Conservation (phyloP, 2,329 filamentous ascomycete species). For the Aspergillus arachidicola region DNA sequence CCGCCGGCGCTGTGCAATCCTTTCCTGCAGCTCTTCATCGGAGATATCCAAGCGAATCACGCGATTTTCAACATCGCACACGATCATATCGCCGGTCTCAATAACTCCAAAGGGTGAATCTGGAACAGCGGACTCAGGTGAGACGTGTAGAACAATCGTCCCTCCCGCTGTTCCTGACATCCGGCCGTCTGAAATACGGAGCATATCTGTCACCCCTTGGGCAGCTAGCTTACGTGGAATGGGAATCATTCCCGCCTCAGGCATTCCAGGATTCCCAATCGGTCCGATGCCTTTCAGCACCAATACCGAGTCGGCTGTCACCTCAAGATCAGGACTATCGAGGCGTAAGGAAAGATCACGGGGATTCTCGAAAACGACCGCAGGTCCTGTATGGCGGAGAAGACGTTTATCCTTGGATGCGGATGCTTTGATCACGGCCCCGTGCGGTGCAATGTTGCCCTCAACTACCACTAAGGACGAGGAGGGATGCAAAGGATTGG, state of each 20-base stretch:
- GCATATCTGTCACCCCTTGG: slow-evolving; percentile 55
- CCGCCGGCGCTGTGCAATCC: slow-evolving; percentile 32
- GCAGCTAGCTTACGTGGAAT: slow-evolving; percentile 53
- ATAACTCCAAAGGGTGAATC: slow-evolving; percentile 54
- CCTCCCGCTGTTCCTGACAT: slow-evolving; percentile 61
- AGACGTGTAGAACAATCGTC: slow-evolving; percentile 57
- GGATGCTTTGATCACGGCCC: slow-evolving; percentile 54
- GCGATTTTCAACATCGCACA: slow-evolving; percentile 48
- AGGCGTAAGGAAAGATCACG: slow-evolving; percentile 50
- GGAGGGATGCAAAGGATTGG: slow-evolving; percentile 47
- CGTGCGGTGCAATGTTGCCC: slow-evolving; percentile 53
- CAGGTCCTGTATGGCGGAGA: slow-evolving; percentile 48
- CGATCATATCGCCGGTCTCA: slow-evolving; percentile 51
- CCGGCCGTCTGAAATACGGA: slow-evolving; percentile 56
- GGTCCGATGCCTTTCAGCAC: slow-evolving; percentile 55
- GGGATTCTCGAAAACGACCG: slow-evolving; percentile 53
- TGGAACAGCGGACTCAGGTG: slow-evolving; percentile 53
- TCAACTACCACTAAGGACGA: slow-evolving; percentile 51
- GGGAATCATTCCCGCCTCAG: slow-evolving; percentile 55
- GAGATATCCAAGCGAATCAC: slow-evolving; percentile 45
- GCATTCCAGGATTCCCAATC: slow-evolving; percentile 57
- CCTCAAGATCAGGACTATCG: slow-evolving; percentile 48
- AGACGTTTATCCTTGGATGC: slow-evolving; percentile 52
- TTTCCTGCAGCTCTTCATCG: slow-evolving; percentile 43
- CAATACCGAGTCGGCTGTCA: slow-evolving; percentile 49